Evolutionary conservation across 2,329 filamentous ascomycete species (phyloP).

Genomic region (Monosporascus sp.): DNA sequence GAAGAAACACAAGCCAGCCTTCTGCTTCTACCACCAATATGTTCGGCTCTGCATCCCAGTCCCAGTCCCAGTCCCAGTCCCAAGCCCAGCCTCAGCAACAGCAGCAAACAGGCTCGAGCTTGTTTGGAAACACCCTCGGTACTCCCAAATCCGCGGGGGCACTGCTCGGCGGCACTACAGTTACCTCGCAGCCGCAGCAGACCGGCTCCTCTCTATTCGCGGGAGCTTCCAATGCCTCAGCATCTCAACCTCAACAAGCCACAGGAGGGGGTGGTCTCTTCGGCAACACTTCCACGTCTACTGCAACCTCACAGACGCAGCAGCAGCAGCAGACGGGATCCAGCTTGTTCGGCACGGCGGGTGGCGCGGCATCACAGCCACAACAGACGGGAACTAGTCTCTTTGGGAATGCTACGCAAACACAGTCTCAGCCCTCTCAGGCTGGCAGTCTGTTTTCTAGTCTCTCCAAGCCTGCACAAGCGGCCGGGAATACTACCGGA

Average conservation of each 20-base stretch:
- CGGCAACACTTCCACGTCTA: conserved; percentile 12
- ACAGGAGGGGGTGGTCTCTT: conserved; percentile 19
- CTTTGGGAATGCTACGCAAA: conserved; percentile 16
- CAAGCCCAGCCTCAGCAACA: conserved; percentile 9
- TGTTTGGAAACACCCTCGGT: conserved; percentile 15
- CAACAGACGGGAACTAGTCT: conserved; percentile 10
- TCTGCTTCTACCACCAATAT: conserved; percentile 17
- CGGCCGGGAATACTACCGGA: conserved; percentile 7
- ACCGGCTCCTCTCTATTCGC: conserved; percentile 28
- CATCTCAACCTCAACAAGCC: conserved; percentile 18
- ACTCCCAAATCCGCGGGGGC: conserved; percentile 18
- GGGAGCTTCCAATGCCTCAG: conserved; percentile 12
- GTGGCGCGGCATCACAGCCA: conserved; percentile 9
- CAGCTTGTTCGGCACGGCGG: conserved; percentile 15
- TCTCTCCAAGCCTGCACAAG: conserved; percentile 12
- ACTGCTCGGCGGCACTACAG: conserved; percentile 25
- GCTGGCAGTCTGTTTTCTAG: conserved; percentile 25
- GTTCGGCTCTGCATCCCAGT: conserved; percentile 20
- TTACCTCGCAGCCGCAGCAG: conserved; percentile 24
- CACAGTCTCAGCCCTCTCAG: conserved; percentile 6
- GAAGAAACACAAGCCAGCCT: conserved; percentile 25
- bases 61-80: conserved; percentile 8
- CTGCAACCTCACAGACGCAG: conserved; percentile 10
- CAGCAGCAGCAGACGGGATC: conserved; percentile 11
- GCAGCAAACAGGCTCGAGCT: conserved; percentile 8